Base-by-base conservation (phyloP, 1,284 basidiomycete species). In the Ceratobasidium sp. region DNA sequence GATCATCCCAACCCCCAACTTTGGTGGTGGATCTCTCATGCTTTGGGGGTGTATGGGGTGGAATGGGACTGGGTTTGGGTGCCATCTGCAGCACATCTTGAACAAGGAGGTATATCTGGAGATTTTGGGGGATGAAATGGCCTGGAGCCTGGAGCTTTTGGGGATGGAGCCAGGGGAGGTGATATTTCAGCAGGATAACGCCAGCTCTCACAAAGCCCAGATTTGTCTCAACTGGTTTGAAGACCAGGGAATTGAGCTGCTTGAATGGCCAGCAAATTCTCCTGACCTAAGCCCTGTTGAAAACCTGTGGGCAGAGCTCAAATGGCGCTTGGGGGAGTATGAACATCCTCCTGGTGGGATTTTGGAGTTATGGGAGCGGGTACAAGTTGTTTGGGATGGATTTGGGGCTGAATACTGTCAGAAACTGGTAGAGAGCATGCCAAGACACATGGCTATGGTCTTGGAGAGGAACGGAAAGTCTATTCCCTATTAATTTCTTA, bases 111-210 rank as follows among this genome's bases (percentile, higher is more conserved):
- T 46, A 4, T 73, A 62, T 17, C 52, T 70, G 2, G 43, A 59
- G 9, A 56, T 70, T 29, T 44, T 70, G 68, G 29, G 17, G 32
- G 68, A 70, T 11, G 54, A 70, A 32, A 4, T 37, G 7, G 8
- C 8, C 1, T 5, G 7, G 1, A 78, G 65, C 34, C 57, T 78
- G 19, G 77, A 54, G 43, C 34, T 66, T 56, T 73, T 57, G n/a
- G 64, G 66, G 34, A 11, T 65, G 43, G 43, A 76, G 11, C 13
- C 37, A 8, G 66, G 51, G 29, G 61, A 43, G n/a, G 56, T 77
- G 29, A 66, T 67, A 2, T 74, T 77, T 70, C 76, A 78, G 59
- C 77, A 77, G 34, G 76, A 78, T 44, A 78, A 78, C 19, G 76
- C 44, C 1, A 65, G 54, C 19, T 32, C 57, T 25, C 62, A 77